phyloP scores from a whole-genome alignment of 495 filamentous ascomycete genomes.

The Penicillium daleae region DNA sequence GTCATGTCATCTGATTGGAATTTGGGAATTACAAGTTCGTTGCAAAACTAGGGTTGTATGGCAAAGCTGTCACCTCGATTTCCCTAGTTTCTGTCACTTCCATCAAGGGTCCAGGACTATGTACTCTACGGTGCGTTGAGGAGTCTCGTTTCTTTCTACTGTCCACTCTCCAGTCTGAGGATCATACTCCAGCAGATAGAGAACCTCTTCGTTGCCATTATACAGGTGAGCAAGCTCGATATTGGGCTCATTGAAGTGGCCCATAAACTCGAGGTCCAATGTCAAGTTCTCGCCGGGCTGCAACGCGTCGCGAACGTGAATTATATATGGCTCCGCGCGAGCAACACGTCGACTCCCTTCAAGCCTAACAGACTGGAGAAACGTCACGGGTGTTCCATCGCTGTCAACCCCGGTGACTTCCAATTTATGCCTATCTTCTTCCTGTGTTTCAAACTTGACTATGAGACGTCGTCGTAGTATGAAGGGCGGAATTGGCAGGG shows the following conservation, averaged over 20 bases:
- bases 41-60: too few species aligned
- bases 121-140: neutral
- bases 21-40: neutral
- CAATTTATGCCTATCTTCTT: slow-evolving; percentile 1
- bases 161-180: neutral
- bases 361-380: slow-evolving; percentile 19
- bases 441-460: slow-evolving; percentile 10
- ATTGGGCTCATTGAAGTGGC: neutral
- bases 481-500: slow-evolving; percentile 1
- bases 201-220: neutral
- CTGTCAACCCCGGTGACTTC: slow-evolving; percentile 16
- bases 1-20: slow-evolving; percentile 9
- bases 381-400: slow-evolving; percentile 14
- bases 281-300: neutral
- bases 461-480: slow-evolving; percentile 3
- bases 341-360: slow-evolving; percentile 15
- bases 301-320: slow-evolving; percentile 2
- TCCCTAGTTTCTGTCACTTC: neutral
- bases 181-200: neutral
- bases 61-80: neutral
- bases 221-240: neutral
- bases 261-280: neutral
- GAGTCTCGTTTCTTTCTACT: neutral
- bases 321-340: slow-evolving; percentile 14
- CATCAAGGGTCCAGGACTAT: slow-evolving; percentile 1